Base-by-base conservation (phyloP, 1,139 yeast species). In the Petasospora rhodanensis region DNA sequence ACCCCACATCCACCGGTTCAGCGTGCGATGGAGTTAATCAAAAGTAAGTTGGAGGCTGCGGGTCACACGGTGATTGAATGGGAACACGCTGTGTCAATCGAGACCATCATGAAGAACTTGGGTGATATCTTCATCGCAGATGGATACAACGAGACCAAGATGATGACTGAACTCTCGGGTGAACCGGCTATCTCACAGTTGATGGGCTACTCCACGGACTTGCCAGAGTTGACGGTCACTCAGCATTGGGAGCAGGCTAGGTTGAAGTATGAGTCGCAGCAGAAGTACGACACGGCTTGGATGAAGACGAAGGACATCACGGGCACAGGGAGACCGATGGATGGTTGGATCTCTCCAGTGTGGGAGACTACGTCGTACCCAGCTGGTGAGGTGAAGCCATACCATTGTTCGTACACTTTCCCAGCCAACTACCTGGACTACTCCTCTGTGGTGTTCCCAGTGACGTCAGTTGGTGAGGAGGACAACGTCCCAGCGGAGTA, bases 391-490 rank as follows among this genome's bases (percentile, higher is more conserved):
- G 37, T 34, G 5, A 45, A 46, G 19, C 26, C 29, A 3, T 45
- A 40, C 22, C 44, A 42, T n/a, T 39, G 47, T 22, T 36, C 54
- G n/a, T 78, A 76, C 56, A 77, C 85, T 7, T 68, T 74, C 21
- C 65, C 76, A 41, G 73, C 74, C 59, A 79, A 79, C 53, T 58
- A 73, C 18, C 52, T 76, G 26, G 84, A 79, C 52, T 75, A 71
- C 49, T 46, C 78, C 14, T 74, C 73, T 5, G 77, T 79, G 17
- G 67, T 73, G 4, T 54, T 77, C 34, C 86, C 86, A 2, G 79
- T 78, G 2, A 66, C 79, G 8, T 54, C 66, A 35, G 80, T 73
- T 20, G 76, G 76, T 49, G 61, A 64, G 36, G 51, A 47, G 2
- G 86, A 71, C 42, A 48, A 46, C 13, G 34, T 30, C 10, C n/a